Base-by-base conservation (phyloP, 192 early-diverging fungal genomes). In the Backusella morwellensis region DNA sequence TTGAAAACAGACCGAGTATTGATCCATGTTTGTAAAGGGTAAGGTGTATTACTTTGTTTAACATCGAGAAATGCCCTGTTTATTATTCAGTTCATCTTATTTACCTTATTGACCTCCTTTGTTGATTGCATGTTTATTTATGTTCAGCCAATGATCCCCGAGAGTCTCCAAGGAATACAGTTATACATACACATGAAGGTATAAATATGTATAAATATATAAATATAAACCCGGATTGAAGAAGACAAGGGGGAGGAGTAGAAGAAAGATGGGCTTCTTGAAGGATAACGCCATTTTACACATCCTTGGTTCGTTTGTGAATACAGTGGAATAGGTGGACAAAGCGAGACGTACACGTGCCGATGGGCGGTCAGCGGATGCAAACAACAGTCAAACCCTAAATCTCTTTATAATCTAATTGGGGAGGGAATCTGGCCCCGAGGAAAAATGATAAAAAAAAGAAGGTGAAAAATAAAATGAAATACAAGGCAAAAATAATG, bases 341-440 rank as follows among this genome's bases (percentile, higher is more conserved):
- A 63, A 63, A 63, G 56, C 56, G 56, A 63, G 56, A 63, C 23
- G 4, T 63, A 63, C 56, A 63, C 56, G 56, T 63, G 56, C 56
- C 56, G 23, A 63, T 63, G 23, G 4, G 26, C 23, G 56, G 56
- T 63, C 56, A 63, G 56, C 56, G 56, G 56, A 63, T 63, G 26
- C 23, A 63, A 63, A 63, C 36, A 40, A 40, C 38, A 38, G 15
- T 68, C 35, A 35, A 32, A 35, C 66, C 35, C 34, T 35, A 68
- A 68, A 68, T 36, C 66, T 68, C 66, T 67, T 67, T 38, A 21
- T 40, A 69, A 69, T 69, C n/a, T 70, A 70, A 35, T 36, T 35
- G 34, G 19, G 66, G 35, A 68, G 56, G 23, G 56, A 63, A 63
- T 63, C 56, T 63, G 26, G 21, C 56, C 56, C 56, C 56, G 56